phyloP scores from a whole-genome alignment of 1,139 yeast genomes.

The Hyphopichia khmerensis region DNA sequence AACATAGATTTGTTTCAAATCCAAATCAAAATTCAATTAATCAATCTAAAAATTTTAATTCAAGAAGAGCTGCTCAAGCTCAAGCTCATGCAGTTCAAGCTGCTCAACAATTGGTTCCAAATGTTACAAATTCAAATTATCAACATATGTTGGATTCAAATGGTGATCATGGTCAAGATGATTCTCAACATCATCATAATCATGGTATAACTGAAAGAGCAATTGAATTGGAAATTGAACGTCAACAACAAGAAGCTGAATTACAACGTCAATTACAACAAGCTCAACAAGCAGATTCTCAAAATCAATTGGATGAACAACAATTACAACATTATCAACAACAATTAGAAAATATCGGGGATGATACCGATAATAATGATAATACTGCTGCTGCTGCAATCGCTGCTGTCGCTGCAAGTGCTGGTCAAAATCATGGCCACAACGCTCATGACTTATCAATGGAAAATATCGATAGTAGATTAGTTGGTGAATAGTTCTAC shows the following conservation, averaged over 20 bases:
- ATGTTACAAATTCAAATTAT: background rate
- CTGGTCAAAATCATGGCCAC: slow-evolving; percentile 24
- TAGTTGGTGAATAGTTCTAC: slow-evolving; percentile 44
- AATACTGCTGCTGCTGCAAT: slow-evolving; percentile 42
- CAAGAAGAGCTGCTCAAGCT: background rate
- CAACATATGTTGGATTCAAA: slow-evolving; percentile 32
- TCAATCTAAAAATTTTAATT: background rate
- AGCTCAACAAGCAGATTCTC: slow-evolving; percentile 29
- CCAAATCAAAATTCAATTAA: background rate
- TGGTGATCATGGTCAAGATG: slow-evolving; percentile 27
- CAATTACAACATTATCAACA: slow-evolving; percentile 36
- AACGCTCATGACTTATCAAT: slow-evolving; percentile 40
- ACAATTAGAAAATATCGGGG: slow-evolving; percentile 27
- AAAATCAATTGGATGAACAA: slow-evolving; percentile 26
- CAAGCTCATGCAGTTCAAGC: too few species aligned
- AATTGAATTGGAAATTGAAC: slow-evolving; percentile 9
- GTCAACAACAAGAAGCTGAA: slow-evolving; percentile 35
- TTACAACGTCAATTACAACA: slow-evolving; percentile 38
- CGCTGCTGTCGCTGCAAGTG: slow-evolving; percentile 39
- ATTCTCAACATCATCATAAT: slow-evolving; percentile 11
- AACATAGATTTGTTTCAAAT: slow-evolving; percentile 20
- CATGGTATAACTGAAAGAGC: slow-evolving; percentile 9
- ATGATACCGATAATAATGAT: slow-evolving; percentile 25
- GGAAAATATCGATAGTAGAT: slow-evolving; percentile 49
- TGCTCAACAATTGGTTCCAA: background rate